Base-by-base conservation (phyloP, 768 basidiomycete species). In the Boletales sp. region DNA sequence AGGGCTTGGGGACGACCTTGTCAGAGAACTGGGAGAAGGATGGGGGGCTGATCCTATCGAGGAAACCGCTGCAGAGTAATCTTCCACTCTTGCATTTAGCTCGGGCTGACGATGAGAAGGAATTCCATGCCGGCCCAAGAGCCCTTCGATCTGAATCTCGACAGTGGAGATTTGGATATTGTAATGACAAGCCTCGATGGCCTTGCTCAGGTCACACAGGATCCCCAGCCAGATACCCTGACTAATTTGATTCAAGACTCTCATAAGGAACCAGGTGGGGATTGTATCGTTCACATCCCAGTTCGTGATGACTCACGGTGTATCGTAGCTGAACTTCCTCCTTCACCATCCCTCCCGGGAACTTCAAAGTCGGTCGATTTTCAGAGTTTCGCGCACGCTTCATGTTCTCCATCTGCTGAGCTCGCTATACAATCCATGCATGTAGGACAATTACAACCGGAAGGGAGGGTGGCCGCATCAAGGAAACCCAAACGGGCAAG, bases 1-100 rank as follows among this genome's bases (percentile, higher is more conserved):
- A 8, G 82, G 77, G 18, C 66, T 90, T 15, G 86, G 83, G 4
- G 87, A 88, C 40, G 89, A 90, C 57, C 70, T 91, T 24, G 86
- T 84, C 8, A 76, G 74, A 53, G 88, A 91, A 57, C 73, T 91
- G 3, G 89, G 87, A 29, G 81, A 82, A 58, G 82, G 75, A 19
- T 90, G 88, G 87, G 80, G 75, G 17, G 72, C 38, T 27, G 47
- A 41, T 42, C 50, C 45, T 5, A 14, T 44, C 37, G 39, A 48
- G 9, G 51, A 55, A 17, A 57, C 40, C 15, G 43, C 27, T 6
- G 30, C 51, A 39, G 48, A 54, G 65, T 66, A 59, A 36, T 17
- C 15, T 35, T 35, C 44, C 29, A 47, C 40, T 36, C 17, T 17
- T 14, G 9, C 12, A 31, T n/a, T 45, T 17, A 21, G 36, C 38